Evolutionary conservation across 257 asterid genomes (phyloP), one percentile per base, ranked within the genome.

Genomic region (Jacaranda copaia): DNA sequence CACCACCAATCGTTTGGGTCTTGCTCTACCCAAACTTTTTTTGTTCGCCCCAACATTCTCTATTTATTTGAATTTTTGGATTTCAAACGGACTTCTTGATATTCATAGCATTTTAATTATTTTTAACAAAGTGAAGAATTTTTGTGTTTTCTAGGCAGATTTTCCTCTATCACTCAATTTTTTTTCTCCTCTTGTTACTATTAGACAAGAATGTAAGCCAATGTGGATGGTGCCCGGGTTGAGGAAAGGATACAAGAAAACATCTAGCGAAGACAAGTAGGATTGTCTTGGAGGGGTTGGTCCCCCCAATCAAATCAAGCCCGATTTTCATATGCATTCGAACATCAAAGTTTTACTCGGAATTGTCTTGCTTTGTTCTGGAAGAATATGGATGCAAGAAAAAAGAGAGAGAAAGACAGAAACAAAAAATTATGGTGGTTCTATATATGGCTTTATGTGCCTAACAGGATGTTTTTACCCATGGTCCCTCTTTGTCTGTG

Each of bases 251-350:
- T 46, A 64, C 55, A 55, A 56, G 32, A 25, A 18, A 84, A 72
- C 84, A 63, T 53, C 59, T 83, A 74, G 84, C 68, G 75, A 80
- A 75, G 86, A 79, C 88, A 87, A 87, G 83, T 78, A 76, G 83
- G 83, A 81, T 76, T 6, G 83, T 72, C 76, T 77, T 68, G 6
- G 62, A 69, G 36, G 73, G 75, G 72, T 68, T 77, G 92, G 90
- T 84, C 88, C 93, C 88, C 91, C 73, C 86, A 68, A 82, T 67
- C 79, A 53, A 83, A 70, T 46, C 81, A 25, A 25, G 2, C 32
- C 32, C 32, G 32, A 25, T 42, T 55, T 66, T 59, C 74, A 56
- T 8, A 56, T 46, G 51, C 63, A 63, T 67, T 65, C 60, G 67
- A 36, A 46, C 46, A 56, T 77, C 69, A 70, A 68, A 46, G 25